A percentile compares a stretch with the other conserved stretches of the same genome.
These are phyloP conservation scores for Coelastrella sp. DNA, from an alignment of 139 green algal species.

Conservation along the genomic window DNA sequence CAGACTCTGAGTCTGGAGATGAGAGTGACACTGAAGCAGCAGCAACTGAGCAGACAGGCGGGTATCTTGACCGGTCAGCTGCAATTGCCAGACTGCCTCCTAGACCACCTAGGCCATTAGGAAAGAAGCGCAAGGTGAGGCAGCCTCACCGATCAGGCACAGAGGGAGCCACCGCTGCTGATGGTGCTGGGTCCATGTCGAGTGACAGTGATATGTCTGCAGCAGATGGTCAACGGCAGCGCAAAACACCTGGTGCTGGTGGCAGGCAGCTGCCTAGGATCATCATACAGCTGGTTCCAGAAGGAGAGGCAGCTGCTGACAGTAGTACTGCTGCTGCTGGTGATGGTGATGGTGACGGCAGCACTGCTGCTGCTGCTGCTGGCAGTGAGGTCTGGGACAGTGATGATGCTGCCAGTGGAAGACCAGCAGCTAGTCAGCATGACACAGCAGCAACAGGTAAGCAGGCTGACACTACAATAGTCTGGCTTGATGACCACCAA, in stretches of 20 bases:
- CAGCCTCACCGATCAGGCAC: not conserved
- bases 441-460: not conserved
- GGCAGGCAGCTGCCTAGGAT: slow-evolving; percentile 1
- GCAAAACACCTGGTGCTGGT: not conserved
- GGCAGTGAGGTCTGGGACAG: not conserved
- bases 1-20: not conserved
- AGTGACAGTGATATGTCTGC: slow-evolving; percentile 3
- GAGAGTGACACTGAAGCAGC: not conserved
- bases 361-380: not conserved
- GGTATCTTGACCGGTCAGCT: not conserved
- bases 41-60: too few relatives aligned
- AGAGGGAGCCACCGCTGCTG: not conserved
- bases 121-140: not conserved
- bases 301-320: not conserved
- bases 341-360: not conserved
- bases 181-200: not conserved
- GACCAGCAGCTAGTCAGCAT: not conserved
- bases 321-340: not conserved
- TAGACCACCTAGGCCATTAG: not conserved
- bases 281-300: not conserved
- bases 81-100: not conserved
- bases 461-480: not conserved
- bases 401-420: not conserved
- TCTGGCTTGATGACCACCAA: too few relatives aligned
- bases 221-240: not conserved